These are phyloP conservation scores for Magnusiomyces paraingens DNA, from an alignment of 1,139 yeast species.

Conservation along the genomic window DNA sequence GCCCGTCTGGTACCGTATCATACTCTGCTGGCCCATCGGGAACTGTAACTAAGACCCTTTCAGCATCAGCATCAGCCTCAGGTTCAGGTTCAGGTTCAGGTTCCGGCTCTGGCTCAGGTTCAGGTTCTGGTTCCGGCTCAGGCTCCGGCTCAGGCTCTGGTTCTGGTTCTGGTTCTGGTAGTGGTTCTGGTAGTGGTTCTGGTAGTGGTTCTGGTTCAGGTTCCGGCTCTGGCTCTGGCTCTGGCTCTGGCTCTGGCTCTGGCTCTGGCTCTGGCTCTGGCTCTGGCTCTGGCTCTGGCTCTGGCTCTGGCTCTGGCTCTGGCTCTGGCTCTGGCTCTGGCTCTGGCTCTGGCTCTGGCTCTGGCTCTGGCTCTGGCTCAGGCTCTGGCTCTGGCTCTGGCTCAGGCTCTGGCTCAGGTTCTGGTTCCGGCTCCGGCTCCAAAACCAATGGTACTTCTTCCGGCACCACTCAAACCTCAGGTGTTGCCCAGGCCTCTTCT, in stretches of 20 bases:
- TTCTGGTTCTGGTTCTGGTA: slow-evolving; percentile 7
- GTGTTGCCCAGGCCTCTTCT: too few relatives aligned
- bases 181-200: slow-evolving; percentile 5
- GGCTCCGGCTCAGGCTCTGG: neutral
- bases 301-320: slow-evolving; percentile 1
- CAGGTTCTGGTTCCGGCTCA: neutral
- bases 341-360: slow-evolving; percentile 4
- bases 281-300: neutral
- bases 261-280: slow-evolving; percentile 5
- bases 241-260: slow-evolving; percentile 4
- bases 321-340: neutral
- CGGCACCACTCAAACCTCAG: too few relatives aligned
- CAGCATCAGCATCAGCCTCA: neutral
- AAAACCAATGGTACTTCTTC: neutral
- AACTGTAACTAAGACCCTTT: neutral
- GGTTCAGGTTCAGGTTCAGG: slow-evolving; percentile 4
- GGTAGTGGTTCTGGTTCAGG: slow-evolving; percentile 5
- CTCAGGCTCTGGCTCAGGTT: slow-evolving; percentile 4
- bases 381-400: slow-evolving; percentile 5
- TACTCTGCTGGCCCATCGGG: slow-evolving; percentile 1
- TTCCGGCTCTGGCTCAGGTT: slow-evolving; percentile 2
- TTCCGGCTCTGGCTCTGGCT: slow-evolving; percentile 3
- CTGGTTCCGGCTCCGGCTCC: neutral
- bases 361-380: slow-evolving; percentile 1
- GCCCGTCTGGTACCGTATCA: neutral